Base-by-base conservation (phyloP, 2,329 filamentous ascomycete species). In the Myrmaecium sp. region DNA sequence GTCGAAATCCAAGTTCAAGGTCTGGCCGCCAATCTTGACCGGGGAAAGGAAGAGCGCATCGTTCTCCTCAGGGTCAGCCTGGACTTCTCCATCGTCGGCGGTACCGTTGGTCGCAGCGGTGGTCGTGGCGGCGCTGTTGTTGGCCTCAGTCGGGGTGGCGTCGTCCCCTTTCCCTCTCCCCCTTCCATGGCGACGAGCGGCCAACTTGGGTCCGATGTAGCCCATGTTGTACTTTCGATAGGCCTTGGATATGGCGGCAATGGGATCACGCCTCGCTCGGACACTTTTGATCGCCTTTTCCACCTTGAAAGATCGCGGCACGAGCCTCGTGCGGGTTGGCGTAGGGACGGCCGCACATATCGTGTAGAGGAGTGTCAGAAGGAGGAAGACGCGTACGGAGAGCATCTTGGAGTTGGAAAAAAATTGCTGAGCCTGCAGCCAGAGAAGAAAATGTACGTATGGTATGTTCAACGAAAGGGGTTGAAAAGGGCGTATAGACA, bases 31-130 rank as follows among this genome's bases (percentile, higher is more conserved):
- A 35, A 82, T 65, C n/a, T 46, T 62, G 27, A 81, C 69, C 0
- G 73, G 72, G 1, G 71, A 66, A 8, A 84, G 61, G 41, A 79
- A 84, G 32, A 80, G 69, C 25, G 66, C 59, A 41, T 78, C 76
- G 37, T 72, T 69, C 23, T 63, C 52, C 35, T 73, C 67, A 8
- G 74, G 69, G 15, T 66, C 72, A 27, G 74, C 71, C 16, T 66
- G 55, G 27, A 80, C 78, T 21, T 62, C 50, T 25, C 74, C 74
- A 17, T 48, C 59, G 41, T 47, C 57, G 27, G 47, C 42, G 13
- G 29, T 28, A 7, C 25, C 23, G 8, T 26, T 30, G 6, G 18
- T 16, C 2, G 27, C 22, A 14, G 16, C 23, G 15, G 21, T 28
- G 12, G 30, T 23, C 14, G 19, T n/a, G 3, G 19, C 14, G 12